Evolutionary conservation across 1,139 yeast genomes (phyloP).

Genomic region (Suhomyces panamericanus): DNA sequence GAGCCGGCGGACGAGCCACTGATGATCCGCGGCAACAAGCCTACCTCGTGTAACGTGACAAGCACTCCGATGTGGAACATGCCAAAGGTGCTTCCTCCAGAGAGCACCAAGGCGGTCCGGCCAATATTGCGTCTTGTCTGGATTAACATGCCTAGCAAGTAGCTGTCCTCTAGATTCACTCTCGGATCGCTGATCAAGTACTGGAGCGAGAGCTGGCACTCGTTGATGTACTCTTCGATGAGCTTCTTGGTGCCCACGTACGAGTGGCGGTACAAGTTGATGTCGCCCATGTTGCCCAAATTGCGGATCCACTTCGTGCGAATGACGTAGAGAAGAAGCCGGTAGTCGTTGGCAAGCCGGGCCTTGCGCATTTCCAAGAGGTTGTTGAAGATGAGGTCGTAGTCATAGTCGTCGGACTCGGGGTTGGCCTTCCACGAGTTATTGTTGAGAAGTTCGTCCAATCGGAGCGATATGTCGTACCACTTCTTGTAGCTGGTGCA

Average conservation of each 20-base stretch:
- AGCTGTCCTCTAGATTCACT: slow-evolving; percentile 62
- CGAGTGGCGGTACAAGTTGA: slow-evolving; percentile 71
- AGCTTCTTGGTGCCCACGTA: slow-evolving; percentile 82
- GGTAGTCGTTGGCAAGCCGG: slow-evolving; percentile 56
- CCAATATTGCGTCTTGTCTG: slow-evolving; percentile 93
- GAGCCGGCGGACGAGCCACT: slow-evolving; percentile 98
- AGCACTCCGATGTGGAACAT: slow-evolving; percentile 90
- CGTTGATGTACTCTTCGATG: slow-evolving; percentile 79
- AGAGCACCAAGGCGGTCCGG: slow-evolving; percentile 83
- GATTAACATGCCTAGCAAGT: slow-evolving; percentile 72
- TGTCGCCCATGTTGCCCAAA: slow-evolving; percentile 85
- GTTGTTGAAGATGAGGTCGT: slow-evolving; percentile 54
- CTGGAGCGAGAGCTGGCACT: slow-evolving; percentile 66
- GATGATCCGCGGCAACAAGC: slow-evolving; percentile 81
- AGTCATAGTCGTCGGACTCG: slow-evolving; percentile 70
- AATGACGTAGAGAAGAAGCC: slow-evolving; percentile 65
- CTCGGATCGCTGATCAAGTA: slow-evolving; percentile 41
- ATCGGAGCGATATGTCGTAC: slow-evolving; percentile 58
- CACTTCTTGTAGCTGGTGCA: slow-evolving; percentile 71
- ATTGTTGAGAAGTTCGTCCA: slow-evolving; percentile 66
- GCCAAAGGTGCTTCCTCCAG: slow-evolving; percentile 97
- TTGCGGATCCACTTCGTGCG: slow-evolving; percentile 86
- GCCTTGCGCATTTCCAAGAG: slow-evolving; percentile 63
- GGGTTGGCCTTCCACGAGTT: slow-evolving; percentile 70
- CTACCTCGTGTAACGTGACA: slow-evolving; percentile 70